Evolutionary conservation across 139 green algal genomes (phyloP).

Genomic region (Chlamydomonas asymmetrica): DNA sequence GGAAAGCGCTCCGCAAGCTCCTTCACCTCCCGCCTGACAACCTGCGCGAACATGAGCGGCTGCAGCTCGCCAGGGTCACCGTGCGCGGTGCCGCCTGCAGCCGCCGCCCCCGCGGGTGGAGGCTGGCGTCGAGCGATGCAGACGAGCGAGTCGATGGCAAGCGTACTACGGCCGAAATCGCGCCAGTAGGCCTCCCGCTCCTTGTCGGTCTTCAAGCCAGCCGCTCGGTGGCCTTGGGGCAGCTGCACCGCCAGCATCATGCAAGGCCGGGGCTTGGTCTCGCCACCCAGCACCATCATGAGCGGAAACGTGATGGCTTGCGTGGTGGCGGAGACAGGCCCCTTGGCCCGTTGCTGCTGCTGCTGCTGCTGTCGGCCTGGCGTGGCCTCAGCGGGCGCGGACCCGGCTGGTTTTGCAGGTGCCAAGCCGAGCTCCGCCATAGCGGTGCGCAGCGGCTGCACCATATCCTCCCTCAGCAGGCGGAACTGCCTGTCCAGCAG

Average conservation of each 20-base stretch:
- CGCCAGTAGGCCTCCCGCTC: conserved; percentile 44
- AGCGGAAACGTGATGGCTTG: too few relatives aligned
- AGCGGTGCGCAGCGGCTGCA: conserved; percentile 31
- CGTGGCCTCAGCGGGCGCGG: background rate
- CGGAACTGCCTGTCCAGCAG: conserved; percentile 56
- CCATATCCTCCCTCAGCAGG: conserved; percentile 52
- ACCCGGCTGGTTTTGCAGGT: conserved; percentile 1
- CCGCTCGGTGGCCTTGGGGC: conserved; percentile 19
- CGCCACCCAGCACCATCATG: conserved; percentile 20
- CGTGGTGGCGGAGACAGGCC: too few relatives aligned
- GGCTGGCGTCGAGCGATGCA: conserved; percentile 26
- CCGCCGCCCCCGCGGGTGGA: too few relatives aligned
- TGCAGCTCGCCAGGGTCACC: background rate
- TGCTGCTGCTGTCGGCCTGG: conserved; percentile 4
- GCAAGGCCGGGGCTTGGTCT: conserved; percentile 33
- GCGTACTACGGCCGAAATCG: conserved; percentile 26
- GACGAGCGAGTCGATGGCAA: conserved; percentile 42
- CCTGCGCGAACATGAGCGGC: conserved; percentile 41
- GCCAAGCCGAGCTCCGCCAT: conserved; percentile 20
- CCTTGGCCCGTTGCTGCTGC: conserved; percentile 1
- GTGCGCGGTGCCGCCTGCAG: too few relatives aligned
- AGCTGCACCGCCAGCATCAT: conserved; percentile 32
- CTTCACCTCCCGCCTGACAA: conserved; percentile 26
- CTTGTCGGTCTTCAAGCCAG: conserved; percentile 7
- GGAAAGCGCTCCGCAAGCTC: conserved; percentile 33